Evolutionary conservation across 768 basidiomycete species (phyloP).

Genomic region (Xerocomus potaroensis): DNA sequence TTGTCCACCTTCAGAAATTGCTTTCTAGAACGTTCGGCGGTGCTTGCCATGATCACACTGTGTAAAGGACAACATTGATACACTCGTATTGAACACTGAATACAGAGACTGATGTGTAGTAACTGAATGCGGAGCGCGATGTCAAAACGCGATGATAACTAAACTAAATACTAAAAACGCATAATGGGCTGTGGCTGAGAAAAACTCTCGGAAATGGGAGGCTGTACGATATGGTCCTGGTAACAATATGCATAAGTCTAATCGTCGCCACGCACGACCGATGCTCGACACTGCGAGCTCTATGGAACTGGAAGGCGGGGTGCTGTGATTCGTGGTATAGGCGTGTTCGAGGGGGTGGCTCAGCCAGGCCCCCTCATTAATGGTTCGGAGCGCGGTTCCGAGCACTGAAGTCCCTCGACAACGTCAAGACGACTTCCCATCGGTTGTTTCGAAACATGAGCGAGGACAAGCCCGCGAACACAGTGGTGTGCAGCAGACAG

Average conservation of each 20-base stretch:
- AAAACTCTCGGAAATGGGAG: neutral
- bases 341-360: too few species aligned
- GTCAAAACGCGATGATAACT: too few species aligned
- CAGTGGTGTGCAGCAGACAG: constrained; percentile 43
- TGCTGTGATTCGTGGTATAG: too few species aligned
- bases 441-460: constrained; percentile 34
- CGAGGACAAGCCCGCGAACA: constrained; percentile 50
- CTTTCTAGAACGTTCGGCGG: neutral
- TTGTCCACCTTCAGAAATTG: too few species aligned
- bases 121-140: too few species aligned
- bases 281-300: constrained; percentile 1
- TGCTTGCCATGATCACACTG: neutral
- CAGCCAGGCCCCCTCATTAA: too few species aligned
- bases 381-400: neutral
- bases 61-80: neutral
- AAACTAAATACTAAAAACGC: neutral
- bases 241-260: constrained; percentile 9
- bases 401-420: constrained; percentile 33
- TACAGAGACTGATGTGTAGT: constrained; percentile 5
- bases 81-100: neutral
- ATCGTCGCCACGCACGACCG: neutral
- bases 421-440: constrained; percentile 42
- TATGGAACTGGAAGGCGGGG: too few species aligned
- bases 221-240: constrained; percentile 6
- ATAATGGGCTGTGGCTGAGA: neutral